Evolutionary conservation across 176 grass and related monocot species (phyloP), one percentile per base, ranked within the genome.

Genomic region (Avena insularis): DNA sequence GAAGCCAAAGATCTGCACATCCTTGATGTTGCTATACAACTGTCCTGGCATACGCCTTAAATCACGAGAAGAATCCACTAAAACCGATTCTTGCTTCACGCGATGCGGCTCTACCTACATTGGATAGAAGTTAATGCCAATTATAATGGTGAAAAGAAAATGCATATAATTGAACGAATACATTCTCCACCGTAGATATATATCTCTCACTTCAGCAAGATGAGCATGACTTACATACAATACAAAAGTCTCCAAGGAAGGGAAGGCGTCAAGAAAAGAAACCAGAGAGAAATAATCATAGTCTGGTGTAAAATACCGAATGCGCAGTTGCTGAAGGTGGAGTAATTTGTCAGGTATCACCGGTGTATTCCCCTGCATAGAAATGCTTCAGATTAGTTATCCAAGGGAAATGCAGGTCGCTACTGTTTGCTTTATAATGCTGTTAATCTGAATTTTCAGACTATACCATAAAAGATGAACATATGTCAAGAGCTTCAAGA

Each of bases 11-110:
- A 50, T 75, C 12, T 27, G n/a, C 46, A 75, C n/a, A 25, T 75
- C 46, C 71, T 25, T 75, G 46, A 75, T 75, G 71, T 50, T 75
- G 2, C 11, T 23, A 75, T 29, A 12, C 12, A 7, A 27, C 45
- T 75, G 70, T 73, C 70, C 70, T 47, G 70, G 70, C 70, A 73
- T 73, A 11, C 23, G 40, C 43, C 70, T 73, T 23, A 73, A 40
- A 73, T 73, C 43, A 71, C 38, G 17, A 2, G 43, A 73, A 11
- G 70, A 43, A 47, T 73, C 4, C 6, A 4, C 20, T 13, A 23
- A 48, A 73, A 73, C 43, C 2, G 70, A 47, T 21, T 73, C 70
- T 21, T 73, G 70, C 70, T n/a, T 4, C 43, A 73, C 4, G 4
- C 9, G 1, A 48, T 13, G 10, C 20, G 9, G 16, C 43, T 21